Base-by-base conservation (phyloP, 116 monocot genomes). In the Cymodocea nodosa region DNA sequence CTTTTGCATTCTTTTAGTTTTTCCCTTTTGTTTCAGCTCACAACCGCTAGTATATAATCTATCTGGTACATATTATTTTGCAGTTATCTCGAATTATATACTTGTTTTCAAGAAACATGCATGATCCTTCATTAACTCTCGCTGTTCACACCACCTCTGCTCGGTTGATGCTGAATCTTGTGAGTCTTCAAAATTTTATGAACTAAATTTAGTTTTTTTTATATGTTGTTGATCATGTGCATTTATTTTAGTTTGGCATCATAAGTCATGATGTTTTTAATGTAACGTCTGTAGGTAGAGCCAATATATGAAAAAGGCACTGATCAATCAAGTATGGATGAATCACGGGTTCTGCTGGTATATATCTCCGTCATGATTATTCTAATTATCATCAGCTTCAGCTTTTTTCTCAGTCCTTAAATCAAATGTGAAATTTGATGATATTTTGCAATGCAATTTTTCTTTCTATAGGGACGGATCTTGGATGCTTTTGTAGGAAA, bases 401-500 rank as follows among this genome's bases (percentile, higher is more conserved):
- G 9, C 44, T 8, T 54, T 20, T 1, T 19, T 20, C 18, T 54
- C 54, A 54, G n/a, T 54, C 8, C 20, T 54, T 54, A 2, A 17
- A 15, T 54, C n/a, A 54, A 17, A 54, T 16, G 18, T 54, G 17
- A 54, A 0, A 20, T 24, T 50, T 44, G 14, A 23, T 44, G 60
- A 60, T 15, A 62, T 36, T 36, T 62, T 62, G 39, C 11, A 7
- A 44, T 62, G n/a, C 18, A 37, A 35, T 62, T 65, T 15, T 65
- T 65, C 23, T 44, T 50, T 25, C 13, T 50, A 15, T 60, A 97
- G 97, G 91, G 97, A 20, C 80, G 88, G 50, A 92, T 98, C 66
- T 75, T 98, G 71, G 98, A 98, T 86, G 84, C 98, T 75, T 98
- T 98, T 84, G 98, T 98, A 14, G 88, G 98, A 22, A 92, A 92